Base-by-base conservation (phyloP, 768 basidiomycete species). In the Pleurotus platypus region DNA sequence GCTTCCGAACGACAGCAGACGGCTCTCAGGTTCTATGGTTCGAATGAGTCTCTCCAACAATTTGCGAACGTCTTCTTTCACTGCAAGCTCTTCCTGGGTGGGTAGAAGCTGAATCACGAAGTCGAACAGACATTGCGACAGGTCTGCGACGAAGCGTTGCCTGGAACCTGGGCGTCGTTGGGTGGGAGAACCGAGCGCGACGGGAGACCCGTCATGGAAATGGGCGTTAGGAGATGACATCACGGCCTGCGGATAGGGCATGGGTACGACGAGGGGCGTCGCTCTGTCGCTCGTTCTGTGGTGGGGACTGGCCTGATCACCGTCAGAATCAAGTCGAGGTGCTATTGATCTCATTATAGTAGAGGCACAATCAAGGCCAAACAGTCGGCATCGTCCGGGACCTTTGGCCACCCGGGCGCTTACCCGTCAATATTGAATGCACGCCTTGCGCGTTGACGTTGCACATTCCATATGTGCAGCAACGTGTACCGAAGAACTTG, bases 41-140 rank as follows among this genome's bases (percentile, higher is more conserved):
- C 92, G 84, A 69, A 96, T 96, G 72, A 99, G 86, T 64, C 92
- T 84, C 77, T 99, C 94, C 56, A 99, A 87, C 65, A 95, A 80
- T 71, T 92, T 92, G 66, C 96, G 79, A 61, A 98, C 95, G 64
- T 96, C 92, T 76, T 98, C 95, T 78, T 98, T 99, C 67, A 95
- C 87, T 42, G 87, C 82, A 73, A 96, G 83, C 75, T 97, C 94
- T 67, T 95, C 93, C 40, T 83, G 71, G 2, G 93, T 93, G 2
- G 94, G 94, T 15, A 97, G 80, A 49, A 95, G 82, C 71, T 94
- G 94, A 61, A 95, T 82, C 57, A 96, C 93, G 71, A 95, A 97
- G 73, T 94, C 89, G 76, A 92, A 92, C 60, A 96, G 84, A 63
- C 88, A 92, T 66, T 92, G 89, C 11, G 93, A 94, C 64, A 96